Conservation (phyloP, 805 yeast genomes). For the Wickerhamomyces canadensis region DNA sequence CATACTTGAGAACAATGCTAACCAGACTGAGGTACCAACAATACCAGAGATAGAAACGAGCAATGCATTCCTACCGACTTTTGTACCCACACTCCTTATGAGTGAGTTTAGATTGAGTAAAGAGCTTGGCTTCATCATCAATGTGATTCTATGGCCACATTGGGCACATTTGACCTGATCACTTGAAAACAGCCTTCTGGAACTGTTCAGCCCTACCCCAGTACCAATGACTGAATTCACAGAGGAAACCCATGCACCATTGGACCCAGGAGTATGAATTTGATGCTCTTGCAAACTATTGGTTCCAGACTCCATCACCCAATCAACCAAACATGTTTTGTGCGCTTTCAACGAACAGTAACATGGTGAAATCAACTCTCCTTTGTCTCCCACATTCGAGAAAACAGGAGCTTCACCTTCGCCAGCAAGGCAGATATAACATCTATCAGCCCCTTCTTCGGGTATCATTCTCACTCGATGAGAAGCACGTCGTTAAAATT, state of each 20-base stretch:
- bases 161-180: slow-evolving; percentile 29
- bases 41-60: slow-evolving; percentile 11
- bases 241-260: too few relatives aligned
- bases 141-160: slow-evolving; percentile 25
- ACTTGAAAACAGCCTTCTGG: slow-evolving; percentile 1
- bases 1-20: slow-evolving; percentile 2
- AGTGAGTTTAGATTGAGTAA: slow-evolving; percentile 5
- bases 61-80: slow-evolving; percentile 3
- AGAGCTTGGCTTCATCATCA: slow-evolving; percentile 13
- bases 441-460: not conserved
- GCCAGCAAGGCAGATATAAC: slow-evolving; percentile 1
- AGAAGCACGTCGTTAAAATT: too few relatives aligned
- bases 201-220: not conserved
- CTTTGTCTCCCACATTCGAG: slow-evolving; percentile 19
- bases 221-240: not conserved
- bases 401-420: not conserved
- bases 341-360: slow-evolving; percentile 31
- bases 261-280: not conserved
- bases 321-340: slow-evolving; percentile 27
- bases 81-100: slow-evolving; percentile 10
- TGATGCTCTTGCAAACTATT: not conserved
- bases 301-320: slow-evolving; percentile 25
- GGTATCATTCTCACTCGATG: too few relatives aligned
- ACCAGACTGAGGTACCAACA: slow-evolving; percentile 18
- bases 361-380: slow-evolving; percentile 31